Conservation (phyloP, 2,329 filamentous ascomycete species). For the Aspergillus novoparasiticus region DNA sequence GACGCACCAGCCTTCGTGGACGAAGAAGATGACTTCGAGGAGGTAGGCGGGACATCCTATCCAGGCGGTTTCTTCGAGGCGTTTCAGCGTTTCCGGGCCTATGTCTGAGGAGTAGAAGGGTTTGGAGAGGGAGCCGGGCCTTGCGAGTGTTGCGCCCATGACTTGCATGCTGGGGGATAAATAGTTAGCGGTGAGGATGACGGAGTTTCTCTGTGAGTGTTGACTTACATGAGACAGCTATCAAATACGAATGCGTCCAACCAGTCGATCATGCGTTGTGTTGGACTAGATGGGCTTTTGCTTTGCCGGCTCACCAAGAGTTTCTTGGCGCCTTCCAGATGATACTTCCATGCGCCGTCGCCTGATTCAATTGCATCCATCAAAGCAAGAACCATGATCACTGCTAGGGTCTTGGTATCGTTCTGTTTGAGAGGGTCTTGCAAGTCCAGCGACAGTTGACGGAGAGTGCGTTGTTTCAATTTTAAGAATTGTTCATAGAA, state of each 20-base stretch:
- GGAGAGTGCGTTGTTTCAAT: constrained; percentile 53
- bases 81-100: constrained; percentile 39
- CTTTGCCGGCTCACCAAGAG: constrained; percentile 45
- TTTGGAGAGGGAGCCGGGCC: constrained; percentile 41
- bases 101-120: constrained; percentile 42
- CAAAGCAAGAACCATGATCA: constrained; percentile 53
- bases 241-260: constrained; percentile 42
- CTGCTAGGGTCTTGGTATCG: constrained; percentile 48
- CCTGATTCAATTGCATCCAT: constrained; percentile 56
- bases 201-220: neutral
- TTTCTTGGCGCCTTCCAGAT: constrained; percentile 54
- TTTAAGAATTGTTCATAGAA: constrained; percentile 45
- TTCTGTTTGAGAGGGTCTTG: constrained; percentile 32
- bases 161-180: constrained; percentile 37
- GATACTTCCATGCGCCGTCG: constrained; percentile 54
- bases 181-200: constrained; percentile 6
- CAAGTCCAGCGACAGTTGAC: constrained; percentile 42
- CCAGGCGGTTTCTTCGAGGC: constrained; percentile 44
- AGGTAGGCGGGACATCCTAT: constrained; percentile 46
- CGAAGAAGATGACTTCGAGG: constrained; percentile 44
- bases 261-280: constrained; percentile 32
- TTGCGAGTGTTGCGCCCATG: constrained; percentile 46
- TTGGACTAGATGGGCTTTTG: constrained; percentile 15
- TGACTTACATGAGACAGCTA: constrained; percentile 38
- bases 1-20: constrained; percentile 41